A percentile compares a stretch with the other conserved stretches of the same genome.
Conservation (phyloP, 257 asterid species). For the Thymus quinquecostatus region DNA sequence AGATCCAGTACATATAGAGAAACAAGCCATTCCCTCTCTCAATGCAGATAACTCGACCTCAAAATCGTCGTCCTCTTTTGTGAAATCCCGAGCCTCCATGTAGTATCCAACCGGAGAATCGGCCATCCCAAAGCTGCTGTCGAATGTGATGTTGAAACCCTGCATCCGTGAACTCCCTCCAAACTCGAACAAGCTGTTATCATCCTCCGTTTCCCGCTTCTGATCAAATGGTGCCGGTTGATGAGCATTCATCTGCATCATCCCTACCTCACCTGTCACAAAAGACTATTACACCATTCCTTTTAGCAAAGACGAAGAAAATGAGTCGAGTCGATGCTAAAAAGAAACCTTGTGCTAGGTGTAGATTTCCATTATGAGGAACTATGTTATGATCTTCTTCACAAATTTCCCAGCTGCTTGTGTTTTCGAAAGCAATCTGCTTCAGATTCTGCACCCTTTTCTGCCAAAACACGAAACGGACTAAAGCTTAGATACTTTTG, state of each 20-base stretch:
- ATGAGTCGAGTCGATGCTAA: neutral
- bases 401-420: constrained; percentile 31
- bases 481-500: too few relatives aligned
- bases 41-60: constrained; percentile 40
- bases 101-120: constrained; percentile 44
- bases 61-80: constrained; percentile 37
- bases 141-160: constrained; percentile 32
- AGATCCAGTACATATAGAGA: constrained; percentile 20
- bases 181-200: constrained; percentile 34
- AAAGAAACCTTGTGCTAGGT: constrained; percentile 43
- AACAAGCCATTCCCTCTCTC: constrained; percentile 37
- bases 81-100: constrained; percentile 32
- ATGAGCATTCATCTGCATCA: constrained; percentile 32
- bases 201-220: constrained; percentile 28
- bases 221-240: neutral
- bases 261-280: constrained; percentile 43
- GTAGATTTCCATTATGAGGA: constrained; percentile 23
- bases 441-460: constrained; percentile 56
- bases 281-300: neutral
- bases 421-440: constrained; percentile 48
- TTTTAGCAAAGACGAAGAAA: neutral
- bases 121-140: constrained; percentile 36
- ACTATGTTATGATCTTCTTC: constrained; percentile 36
- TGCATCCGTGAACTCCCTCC: constrained; percentile 49
- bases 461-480: constrained; percentile 38